Evolutionary conservation across 2,329 filamentous ascomycete species (phyloP), one percentile per base, ranked within the genome.

Genomic region (Cladosporium cucumerinum): DNA sequence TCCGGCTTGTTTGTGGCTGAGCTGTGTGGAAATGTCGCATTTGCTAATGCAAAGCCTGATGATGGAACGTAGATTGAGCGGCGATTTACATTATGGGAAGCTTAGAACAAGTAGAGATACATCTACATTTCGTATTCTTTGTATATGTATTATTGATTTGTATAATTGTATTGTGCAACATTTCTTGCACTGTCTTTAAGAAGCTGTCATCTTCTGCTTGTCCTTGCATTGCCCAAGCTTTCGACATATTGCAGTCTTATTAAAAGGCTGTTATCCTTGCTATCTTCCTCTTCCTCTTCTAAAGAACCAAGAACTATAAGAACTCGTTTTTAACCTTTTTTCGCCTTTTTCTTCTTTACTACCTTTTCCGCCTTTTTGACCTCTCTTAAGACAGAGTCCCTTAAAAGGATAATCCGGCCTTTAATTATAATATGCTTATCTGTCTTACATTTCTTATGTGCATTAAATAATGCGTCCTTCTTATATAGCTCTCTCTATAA

Each of bases 1-100:
- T 67, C 68, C 14, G 73, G 73, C 8, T 68, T 71, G 68, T 75
- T 66, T 60, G 67, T 75, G 32, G 71, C 69, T 25, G 61, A 66
- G 63, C 32, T 74, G 23, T 75, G 73, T 65, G 73, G 73, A 3
- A 69, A 61, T 43, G 71, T 68, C 64, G 66, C 70, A 25, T 73
- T 68, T 49, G 69, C 66, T 4, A 67, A 63, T 48, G 71, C 69
- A 21, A 65, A 69, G 66, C 73, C 73, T 36, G 73, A 75, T 69
- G 73, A 75, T 69, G 72, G 73, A 12, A 71, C 72, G 25, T 74
- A 63, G 69, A 21, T 7, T 21, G 39, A 5, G 36, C 18, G 18
- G 36, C 10, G 36, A 25, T 25, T 16, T 14, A 14, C 32, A 11
- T n/a, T 5, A 16, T 12, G 21, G 25, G 48, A 8, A 23, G 10